These are phyloP conservation scores for Ceratobasidium sp. DNA, from an alignment of 1,284 basidiomycete genomes.

Conservation along the genomic window DNA sequence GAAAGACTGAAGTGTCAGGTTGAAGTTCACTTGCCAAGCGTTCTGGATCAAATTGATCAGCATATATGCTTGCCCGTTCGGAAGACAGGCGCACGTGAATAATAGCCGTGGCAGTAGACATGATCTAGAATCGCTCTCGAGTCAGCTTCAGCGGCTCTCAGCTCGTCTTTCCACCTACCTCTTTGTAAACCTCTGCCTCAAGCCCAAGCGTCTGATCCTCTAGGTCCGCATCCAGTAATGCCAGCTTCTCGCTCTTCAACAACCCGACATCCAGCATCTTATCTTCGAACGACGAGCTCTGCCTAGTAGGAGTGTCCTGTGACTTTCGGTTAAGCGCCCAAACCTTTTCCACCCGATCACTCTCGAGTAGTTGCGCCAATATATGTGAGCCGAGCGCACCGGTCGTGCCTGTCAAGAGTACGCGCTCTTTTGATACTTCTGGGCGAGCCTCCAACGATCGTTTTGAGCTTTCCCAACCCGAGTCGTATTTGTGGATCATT, in stretches of 20 bases:
- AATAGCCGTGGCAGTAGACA: conserved; percentile 55
- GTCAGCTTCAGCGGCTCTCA: background rate
- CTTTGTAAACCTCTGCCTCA: conserved; percentile 49
- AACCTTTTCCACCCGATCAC: conserved; percentile 34
- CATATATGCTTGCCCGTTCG: background rate
- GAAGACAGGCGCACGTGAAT: conserved; percentile 52
- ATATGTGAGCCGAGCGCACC: conserved; percentile 56
- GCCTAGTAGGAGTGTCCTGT: conserved; percentile 15
- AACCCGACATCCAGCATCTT: conserved; percentile 24
- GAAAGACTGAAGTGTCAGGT: conserved; percentile 47
- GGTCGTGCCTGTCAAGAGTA: conserved; percentile 58
- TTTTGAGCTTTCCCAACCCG: background rate
- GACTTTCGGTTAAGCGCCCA: conserved; percentile 47
- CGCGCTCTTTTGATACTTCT: conserved; percentile 17
- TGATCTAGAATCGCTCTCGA: background rate
- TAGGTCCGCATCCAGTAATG: conserved; percentile 53
- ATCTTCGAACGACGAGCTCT: conserved; percentile 39
- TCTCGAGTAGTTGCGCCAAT: conserved; percentile 52
- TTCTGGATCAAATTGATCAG: conserved; percentile 46
- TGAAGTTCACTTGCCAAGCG: conserved; percentile 53
- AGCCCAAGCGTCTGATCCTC: conserved; percentile 52
- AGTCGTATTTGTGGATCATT: conserved; percentile 24
- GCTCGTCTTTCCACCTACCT: conserved; percentile 51
- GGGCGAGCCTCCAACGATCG: too few species aligned
- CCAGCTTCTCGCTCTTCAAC: conserved; percentile 37